Percentiles rank a stretch among this genome's conserved stretches.
Evolutionary conservation across 202 grass and related monocot species (phyloP).

Genomic region (Elaeis oleifera): DNA sequence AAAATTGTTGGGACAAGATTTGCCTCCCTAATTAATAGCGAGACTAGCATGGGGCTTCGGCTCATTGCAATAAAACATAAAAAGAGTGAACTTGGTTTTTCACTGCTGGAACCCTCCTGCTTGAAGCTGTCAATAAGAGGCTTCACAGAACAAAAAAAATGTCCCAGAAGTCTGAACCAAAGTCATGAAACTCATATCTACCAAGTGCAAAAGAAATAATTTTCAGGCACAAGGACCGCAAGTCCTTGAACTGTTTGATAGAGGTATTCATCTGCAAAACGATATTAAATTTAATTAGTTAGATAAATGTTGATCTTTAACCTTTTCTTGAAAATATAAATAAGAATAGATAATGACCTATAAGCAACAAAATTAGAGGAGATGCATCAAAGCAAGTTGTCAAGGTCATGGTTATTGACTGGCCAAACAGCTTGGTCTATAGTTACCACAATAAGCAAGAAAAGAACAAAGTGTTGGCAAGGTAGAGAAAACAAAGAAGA

Average conservation of each 20-base stretch:
- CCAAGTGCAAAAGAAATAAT: slow-evolving; percentile 59
- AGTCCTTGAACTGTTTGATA: slow-evolving; percentile 70
- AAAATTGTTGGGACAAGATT: slow-evolving; percentile 75
- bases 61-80: slow-evolving; percentile 89
- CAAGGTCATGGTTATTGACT: too few species aligned
- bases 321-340: background rate
- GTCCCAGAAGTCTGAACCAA: slow-evolving; percentile 75
- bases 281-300: background rate
- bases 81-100: slow-evolving; percentile 83
- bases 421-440: too few species aligned
- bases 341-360: background rate
- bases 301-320: too few species aligned
- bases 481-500: too few species aligned
- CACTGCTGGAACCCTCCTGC: slow-evolving; percentile 77
- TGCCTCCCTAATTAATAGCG: slow-evolving; percentile 44
- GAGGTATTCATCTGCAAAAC: slow-evolving; percentile 42
- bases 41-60: slow-evolving; percentile 56
- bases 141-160: slow-evolving; percentile 67
- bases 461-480: too few species aligned
- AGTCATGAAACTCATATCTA: slow-evolving; percentile 58
- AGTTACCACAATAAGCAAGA: too few species aligned
- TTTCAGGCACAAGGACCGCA: slow-evolving; percentile 67
- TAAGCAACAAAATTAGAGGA: background rate
- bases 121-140: slow-evolving; percentile 75
- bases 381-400: too few species aligned